Percentiles rank a stretch among this genome's conserved stretches.
Conservation (phyloP, 352 stramenopile genomes). For the Pythium brachiatum region DNA sequence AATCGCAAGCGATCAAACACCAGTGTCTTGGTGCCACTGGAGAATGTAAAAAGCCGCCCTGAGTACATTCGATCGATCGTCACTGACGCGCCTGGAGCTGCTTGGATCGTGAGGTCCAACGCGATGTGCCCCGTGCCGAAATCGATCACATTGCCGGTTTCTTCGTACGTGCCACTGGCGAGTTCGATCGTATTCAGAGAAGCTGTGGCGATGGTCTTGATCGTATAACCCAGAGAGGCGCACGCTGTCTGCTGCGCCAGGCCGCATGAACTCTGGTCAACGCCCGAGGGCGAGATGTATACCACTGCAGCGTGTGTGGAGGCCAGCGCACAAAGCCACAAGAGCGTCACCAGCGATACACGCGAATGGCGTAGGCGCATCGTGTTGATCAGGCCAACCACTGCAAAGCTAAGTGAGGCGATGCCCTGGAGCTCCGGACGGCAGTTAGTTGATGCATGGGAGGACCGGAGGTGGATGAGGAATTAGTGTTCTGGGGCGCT, state of each 20-base stretch:
- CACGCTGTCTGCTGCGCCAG: neutral
- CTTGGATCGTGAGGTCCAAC: conserved; percentile 1
- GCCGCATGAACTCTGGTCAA: neutral
- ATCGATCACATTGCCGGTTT: neutral
- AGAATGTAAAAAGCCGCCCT: conserved; percentile 6
- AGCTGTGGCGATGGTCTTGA: neutral
- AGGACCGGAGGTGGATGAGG: too few species aligned
- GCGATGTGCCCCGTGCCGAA: neutral
- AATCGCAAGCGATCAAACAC: conserved; percentile 14
- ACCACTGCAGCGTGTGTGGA: neutral
- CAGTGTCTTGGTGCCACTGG: neutral
- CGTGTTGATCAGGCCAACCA: too few species aligned
- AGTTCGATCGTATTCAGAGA: conserved; percentile 1
- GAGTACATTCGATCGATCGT: conserved; percentile 7
- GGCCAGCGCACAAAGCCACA: neutral
- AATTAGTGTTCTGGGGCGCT: too few species aligned
- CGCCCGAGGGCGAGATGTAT: neutral
- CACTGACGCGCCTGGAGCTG: neutral
- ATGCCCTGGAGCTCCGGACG: too few species aligned
- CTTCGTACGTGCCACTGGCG: neutral
- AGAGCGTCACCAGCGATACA: neutral
- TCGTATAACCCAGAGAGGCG: neutral
- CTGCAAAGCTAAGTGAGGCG: too few species aligned
- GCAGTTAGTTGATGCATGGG: too few species aligned
- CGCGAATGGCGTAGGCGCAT: too few species aligned